Base-by-base conservation (phyloP, 768 basidiomycete species). In the Trametes cubensis region DNA sequence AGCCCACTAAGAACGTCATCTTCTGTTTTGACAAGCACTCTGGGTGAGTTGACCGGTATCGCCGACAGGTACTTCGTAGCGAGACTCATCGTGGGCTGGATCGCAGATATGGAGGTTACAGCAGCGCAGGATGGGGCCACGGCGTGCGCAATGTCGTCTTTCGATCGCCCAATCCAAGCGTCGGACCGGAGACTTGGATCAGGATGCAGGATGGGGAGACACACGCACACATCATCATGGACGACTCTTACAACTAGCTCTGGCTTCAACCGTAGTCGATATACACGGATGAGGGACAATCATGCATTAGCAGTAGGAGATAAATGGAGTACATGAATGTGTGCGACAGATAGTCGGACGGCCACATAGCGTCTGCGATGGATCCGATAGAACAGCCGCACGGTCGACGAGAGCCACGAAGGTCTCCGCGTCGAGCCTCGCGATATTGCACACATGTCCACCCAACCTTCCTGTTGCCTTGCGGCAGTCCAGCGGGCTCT, bases 21-120 rank as follows among this genome's bases (percentile, higher is more conserved):
- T 89, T 90, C 71, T 92, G 90, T 70, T 92, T 91, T 64, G 80
- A 82, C 68, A 91, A 91, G 70, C 90, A 91, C 69, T 87, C 88
- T 1, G 89, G 89, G 85, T 89, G 65, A 14, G 69, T 70, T 47
- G 30, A 2, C 6, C 39, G 15, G 4, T n/a, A 7, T 55, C 14
- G 17, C 42, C 5, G 11, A 34, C 34, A 11, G 11, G 2, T 34
- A 2, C 46, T 46, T 7, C 26, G 17, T 44, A 46, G 20, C 15
- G 38, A 5, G 26, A n/a, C 50, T 30, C 10, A 39, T 10, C 45
- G 18, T 7, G 21, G 25, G 18, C 15, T 17, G 13, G 15, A 7
- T n/a, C n/a, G 7, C 52, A 88, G 87, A n/a, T 88, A 89, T 57
- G 88, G 88, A 7, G 88, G 87, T 0, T 86, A 88, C 67, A 77